Evolutionary conservation across 2,329 filamentous ascomycete genomes (phyloP).

Genomic region (Neofusicoccum kwambonambiense): DNA sequence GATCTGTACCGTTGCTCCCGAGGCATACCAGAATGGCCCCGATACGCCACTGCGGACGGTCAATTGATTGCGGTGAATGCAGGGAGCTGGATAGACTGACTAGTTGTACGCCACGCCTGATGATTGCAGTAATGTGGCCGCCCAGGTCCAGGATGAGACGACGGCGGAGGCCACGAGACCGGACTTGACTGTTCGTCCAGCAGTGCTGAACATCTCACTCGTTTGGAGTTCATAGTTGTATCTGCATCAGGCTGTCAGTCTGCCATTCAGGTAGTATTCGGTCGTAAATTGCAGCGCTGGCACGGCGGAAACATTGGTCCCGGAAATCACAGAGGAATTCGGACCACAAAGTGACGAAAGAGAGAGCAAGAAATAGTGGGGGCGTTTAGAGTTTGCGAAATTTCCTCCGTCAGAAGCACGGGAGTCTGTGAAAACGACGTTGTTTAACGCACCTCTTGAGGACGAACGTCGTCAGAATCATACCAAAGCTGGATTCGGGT

Average conservation of each 20-base stretch:
- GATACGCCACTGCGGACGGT: conserved; percentile 51
- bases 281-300: too few species aligned
- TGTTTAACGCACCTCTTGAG: conserved; percentile 55
- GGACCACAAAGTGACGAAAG: too few species aligned
- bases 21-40: conserved; percentile 67
- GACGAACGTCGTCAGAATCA: conserved; percentile 71
- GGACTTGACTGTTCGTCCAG: conserved; percentile 83
- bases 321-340: too few species aligned
- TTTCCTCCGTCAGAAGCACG: neutral
- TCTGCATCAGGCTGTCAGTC: neutral
- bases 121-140: conserved; percentile 76
- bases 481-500: conserved; percentile 52
- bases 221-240: conserved; percentile 80
- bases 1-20: conserved; percentile 53
- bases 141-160: conserved; percentile 94
- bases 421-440: neutral
- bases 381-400: neutral
- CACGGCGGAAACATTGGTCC: too few species aligned
- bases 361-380: neutral
- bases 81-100: conserved; percentile 21
- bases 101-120: conserved; percentile 82
- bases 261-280: neutral
- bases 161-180: conserved; percentile 85
- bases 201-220: conserved; percentile 89
- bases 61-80: neutral